Conservation (phyloP, 768 basidiomycete genomes). For the Lentinula sp. region DNA sequence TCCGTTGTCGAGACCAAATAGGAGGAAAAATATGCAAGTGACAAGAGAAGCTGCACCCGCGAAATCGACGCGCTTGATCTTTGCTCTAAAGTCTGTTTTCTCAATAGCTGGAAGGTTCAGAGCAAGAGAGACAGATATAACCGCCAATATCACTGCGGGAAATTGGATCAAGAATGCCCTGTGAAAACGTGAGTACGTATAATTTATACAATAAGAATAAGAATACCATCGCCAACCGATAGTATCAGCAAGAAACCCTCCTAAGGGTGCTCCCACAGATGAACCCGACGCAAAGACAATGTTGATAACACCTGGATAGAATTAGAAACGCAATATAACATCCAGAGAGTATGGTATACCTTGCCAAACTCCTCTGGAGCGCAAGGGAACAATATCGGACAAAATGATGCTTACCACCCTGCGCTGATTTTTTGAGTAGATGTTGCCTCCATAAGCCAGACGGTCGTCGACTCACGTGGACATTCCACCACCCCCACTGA, state of each 20-base stretch:
- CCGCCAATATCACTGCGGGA: slow-evolving; percentile 48
- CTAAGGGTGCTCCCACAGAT: slow-evolving; percentile 55
- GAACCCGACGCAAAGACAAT: slow-evolving; percentile 55
- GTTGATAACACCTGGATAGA: slow-evolving; percentile 43
- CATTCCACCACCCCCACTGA: slow-evolving; percentile 27
- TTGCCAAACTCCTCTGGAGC: slow-evolving; percentile 67
- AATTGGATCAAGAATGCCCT: slow-evolving; percentile 61
- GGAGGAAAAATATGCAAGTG: slow-evolving; percentile 47
- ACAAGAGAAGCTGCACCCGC: slow-evolving; percentile 51
- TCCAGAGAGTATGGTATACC: slow-evolving; percentile 25
- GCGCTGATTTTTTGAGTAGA: neutral
- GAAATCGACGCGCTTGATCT: slow-evolving; percentile 60
- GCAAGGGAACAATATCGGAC: slow-evolving; percentile 58
- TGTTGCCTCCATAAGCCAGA: neutral
- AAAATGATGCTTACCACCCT: slow-evolving; percentile 61
- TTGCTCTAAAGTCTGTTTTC: slow-evolving; percentile 35
- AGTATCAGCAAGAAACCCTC: slow-evolving; percentile 55
- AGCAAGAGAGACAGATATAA: slow-evolving; percentile 43
- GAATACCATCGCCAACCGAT: slow-evolving; percentile 64
- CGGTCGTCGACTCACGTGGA: slow-evolving; percentile 21
- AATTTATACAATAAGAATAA: neutral
- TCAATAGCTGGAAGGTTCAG: slow-evolving; percentile 46
- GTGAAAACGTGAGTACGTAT: neutral
- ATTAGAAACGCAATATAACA: neutral
- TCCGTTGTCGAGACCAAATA: slow-evolving; percentile 52